A percentile compares a stretch with the other conserved stretches of the same genome.
Conservation (phyloP, 192 early-diverging fungal genomes). For the Dimargaris cristalligena region DNA sequence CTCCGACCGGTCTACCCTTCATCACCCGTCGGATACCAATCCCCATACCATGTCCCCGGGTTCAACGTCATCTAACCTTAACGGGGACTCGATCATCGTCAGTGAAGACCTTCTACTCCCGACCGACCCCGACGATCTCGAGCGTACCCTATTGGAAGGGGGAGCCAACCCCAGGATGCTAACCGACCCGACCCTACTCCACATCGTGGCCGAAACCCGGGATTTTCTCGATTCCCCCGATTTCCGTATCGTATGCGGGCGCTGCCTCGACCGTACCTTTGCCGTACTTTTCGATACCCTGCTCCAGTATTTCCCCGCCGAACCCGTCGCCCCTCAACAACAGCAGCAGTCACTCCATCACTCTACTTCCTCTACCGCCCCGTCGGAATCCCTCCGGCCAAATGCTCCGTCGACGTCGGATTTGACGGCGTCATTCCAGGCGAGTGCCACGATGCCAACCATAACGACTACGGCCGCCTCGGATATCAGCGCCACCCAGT, state of each 20-base stretch:
- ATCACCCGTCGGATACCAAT: neutral
- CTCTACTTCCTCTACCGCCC: too few relatives aligned
- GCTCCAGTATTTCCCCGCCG: slow-evolving; percentile 29
- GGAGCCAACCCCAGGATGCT: neutral
- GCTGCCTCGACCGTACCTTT: slow-evolving; percentile 26
- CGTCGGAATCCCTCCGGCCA: slow-evolving; percentile 17
- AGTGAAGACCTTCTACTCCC: neutral
- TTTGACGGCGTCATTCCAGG: neutral
- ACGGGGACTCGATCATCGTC: too few relatives aligned
- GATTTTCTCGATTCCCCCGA: slow-evolving; percentile 63
- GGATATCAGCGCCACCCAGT: slow-evolving; percentile 13
- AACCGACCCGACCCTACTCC: slow-evolving; percentile 24
- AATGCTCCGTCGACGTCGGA: neutral
- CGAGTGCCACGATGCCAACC: neutral
- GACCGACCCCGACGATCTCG: neutral
- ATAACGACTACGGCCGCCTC: neutral
- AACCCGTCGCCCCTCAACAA: slow-evolving; percentile 15
- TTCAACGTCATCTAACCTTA: too few relatives aligned
- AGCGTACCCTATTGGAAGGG: neutral
- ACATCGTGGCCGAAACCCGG: slow-evolving; percentile 69
- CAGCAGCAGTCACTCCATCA: too few relatives aligned
- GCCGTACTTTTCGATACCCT: slow-evolving; percentile 25
- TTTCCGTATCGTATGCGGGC: slow-evolving; percentile 15
- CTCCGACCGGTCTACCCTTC: slow-evolving; percentile 4
- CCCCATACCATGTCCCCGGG: too few relatives aligned